Evolutionary conservation across 2,329 filamentous ascomycete species (phyloP).

Genomic region (Nemania serpens): DNA sequence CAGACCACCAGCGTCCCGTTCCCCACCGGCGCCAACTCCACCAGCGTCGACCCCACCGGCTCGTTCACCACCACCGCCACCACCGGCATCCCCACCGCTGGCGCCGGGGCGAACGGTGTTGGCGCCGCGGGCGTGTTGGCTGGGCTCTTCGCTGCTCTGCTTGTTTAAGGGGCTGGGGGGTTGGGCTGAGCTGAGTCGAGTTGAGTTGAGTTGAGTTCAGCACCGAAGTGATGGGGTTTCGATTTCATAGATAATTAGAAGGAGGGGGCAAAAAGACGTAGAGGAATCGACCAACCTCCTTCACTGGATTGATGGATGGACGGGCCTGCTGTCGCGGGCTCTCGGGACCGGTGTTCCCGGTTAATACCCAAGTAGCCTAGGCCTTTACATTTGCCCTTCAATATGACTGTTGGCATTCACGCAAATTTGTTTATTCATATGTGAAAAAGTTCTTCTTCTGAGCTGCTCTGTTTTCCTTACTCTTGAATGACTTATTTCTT

Average conservation of each 20-base stretch:
- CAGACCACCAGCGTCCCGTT: conserved; percentile 1
- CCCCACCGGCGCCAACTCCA: conserved; percentile 29
- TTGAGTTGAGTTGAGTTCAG: no score
- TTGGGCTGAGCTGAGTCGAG: no score
- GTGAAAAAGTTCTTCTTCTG: no score
- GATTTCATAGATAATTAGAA: no score
- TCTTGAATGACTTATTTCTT: no score
- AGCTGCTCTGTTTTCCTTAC: no score
- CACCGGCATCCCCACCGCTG: conserved; percentile 29
- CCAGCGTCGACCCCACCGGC: conserved; percentile 26
- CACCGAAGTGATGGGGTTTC: no score
- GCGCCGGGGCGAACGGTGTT: conserved; percentile 25
- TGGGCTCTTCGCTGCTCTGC: conserved; percentile 32
- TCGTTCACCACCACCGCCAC: conserved; percentile 13
- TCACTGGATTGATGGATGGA: not conserved
- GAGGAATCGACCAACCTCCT: no score
- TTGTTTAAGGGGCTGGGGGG: conserved; percentile 24
- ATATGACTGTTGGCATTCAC: not conserved
- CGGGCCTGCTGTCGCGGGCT: not conserved
- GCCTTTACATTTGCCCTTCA: not conserved
- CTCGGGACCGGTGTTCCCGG: no score
- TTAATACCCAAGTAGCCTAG: no score
- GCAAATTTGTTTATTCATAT: no score
- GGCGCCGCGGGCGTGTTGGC: conserved; percentile 33
- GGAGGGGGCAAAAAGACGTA: no score